Evolutionary conservation across 1,284 basidiomycete genomes (phyloP).

Genomic region (Hymenochaete sp.): DNA sequence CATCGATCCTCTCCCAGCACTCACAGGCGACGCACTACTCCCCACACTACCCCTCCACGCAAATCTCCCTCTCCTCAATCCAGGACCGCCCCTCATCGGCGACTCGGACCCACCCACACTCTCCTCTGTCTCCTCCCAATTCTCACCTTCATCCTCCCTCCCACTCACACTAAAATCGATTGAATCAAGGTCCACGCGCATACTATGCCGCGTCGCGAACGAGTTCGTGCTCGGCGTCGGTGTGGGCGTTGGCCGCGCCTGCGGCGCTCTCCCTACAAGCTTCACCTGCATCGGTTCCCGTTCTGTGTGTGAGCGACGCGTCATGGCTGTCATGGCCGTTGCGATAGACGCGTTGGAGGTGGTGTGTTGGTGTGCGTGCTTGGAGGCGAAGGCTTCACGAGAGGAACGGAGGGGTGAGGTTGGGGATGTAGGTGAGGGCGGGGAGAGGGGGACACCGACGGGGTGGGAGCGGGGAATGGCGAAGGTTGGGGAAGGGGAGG

Average conservation of each 20-base stretch:
- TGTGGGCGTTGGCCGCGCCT: slow-evolving; percentile 26
- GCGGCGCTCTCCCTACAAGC: slow-evolving; percentile 35
- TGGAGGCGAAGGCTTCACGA: not conserved
- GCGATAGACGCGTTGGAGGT: slow-evolving; percentile 3
- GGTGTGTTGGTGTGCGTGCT: slow-evolving; percentile 7
- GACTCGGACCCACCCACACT: too few relatives aligned
- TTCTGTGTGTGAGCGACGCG: slow-evolving; percentile 1
- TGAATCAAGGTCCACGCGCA: slow-evolving; percentile 20
- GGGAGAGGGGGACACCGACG: not conserved
- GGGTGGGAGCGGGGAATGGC: too few relatives aligned
- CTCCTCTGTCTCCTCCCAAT: too few relatives aligned
- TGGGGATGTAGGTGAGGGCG: not conserved
- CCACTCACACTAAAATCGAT: slow-evolving; percentile 13
- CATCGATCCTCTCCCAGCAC: too few relatives aligned
- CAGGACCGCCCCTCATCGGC: too few relatives aligned
- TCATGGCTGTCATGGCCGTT: too few relatives aligned
- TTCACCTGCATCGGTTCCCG: slow-evolving; percentile 28
- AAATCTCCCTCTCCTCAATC: too few relatives aligned
- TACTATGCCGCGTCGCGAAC: slow-evolving; percentile 19
- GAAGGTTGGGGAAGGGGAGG: not conserved
- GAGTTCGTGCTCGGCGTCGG: slow-evolving; percentile 23
- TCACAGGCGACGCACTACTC: too few relatives aligned
- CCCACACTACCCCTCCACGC: too few relatives aligned
- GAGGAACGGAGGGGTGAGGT: slow-evolving; percentile 2
- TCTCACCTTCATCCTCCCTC: too few relatives aligned